Evolutionary conservation across 371 early-diverging fungal genomes (phyloP), one percentile per base, ranked within the genome.

Genomic region (Mucor plumbeus): DNA sequence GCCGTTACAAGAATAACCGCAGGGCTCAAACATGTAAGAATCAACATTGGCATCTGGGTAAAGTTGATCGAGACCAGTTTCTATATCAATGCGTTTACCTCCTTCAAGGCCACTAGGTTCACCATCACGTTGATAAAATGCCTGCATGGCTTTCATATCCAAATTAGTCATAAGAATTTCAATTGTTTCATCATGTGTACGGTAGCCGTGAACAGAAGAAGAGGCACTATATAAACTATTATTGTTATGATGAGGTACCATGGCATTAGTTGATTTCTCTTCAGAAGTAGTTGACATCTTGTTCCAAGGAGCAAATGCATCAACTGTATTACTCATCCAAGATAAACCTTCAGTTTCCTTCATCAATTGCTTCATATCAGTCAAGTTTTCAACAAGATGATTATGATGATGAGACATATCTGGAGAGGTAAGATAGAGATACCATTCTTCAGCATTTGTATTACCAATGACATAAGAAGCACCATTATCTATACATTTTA

Each of bases 101-200:
- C 89, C 91, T 7, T 68, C 68, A 13, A 83, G 78, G 57, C 90
- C 90, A 38, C 82, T 72, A 40, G 78, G 75, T 48, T 85, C 86
- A 15, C 80, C 74, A 38, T 64, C 65, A 60, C 77, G 72, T 55
- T 83, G 79, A 66, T 95, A 95, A 69, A 90, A 87, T 10, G 79
- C 64, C 61, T 85, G 82, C 89, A 93, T 92, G 21, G 88, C 87
- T 55, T 88, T 83, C 8, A 89, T 89, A 71, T 93, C 89, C 70
- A 98, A 77, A 17, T 89, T 88, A n/a, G 94, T 94, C 98, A 98
- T 98, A 66, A 96, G 72, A 69, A 98, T 95, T 78, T 98, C 98
- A 36, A 98, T 87, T 0, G 98, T 98, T 68, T 93, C 93, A 74
- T 96, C 97, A 48, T 92, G 82, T 55, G 77, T 58, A 31, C 65